These are phyloP conservation scores for Barnettozyma siamensis DNA, from an alignment of 805 yeast species.

Conservation along the genomic window DNA sequence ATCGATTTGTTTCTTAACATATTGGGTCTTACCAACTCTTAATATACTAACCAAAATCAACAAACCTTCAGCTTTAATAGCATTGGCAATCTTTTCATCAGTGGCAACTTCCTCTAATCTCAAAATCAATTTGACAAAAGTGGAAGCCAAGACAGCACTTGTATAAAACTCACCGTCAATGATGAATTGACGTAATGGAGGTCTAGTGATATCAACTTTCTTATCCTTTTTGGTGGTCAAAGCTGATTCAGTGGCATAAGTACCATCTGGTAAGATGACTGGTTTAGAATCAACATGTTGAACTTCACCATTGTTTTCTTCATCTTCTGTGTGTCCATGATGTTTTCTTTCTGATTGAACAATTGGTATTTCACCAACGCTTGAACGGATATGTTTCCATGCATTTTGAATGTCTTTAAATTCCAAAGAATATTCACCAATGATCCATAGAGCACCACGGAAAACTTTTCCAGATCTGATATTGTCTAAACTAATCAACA, in stretches of 20 bases:
- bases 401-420: constrained; percentile 69
- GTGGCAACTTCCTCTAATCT: constrained; percentile 57
- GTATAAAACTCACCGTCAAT: constrained; percentile 87
- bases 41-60: constrained; percentile 86
- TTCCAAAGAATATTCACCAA: constrained; percentile 84
- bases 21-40: constrained; percentile 74
- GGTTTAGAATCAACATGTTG: constrained; percentile 50
- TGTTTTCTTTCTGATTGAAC: constrained; percentile 61
- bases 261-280: constrained; percentile 94
- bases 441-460: constrained; percentile 91
- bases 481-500: constrained; percentile 54
- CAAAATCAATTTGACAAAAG: constrained; percentile 81
- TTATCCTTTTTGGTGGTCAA: constrained; percentile 45
- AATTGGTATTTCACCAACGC: constrained; percentile 90
- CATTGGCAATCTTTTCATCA: constrained; percentile 60
- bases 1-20: constrained; percentile 72
- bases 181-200: constrained; percentile 77
- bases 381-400: constrained; percentile 80
- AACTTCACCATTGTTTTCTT: constrained; percentile 16
- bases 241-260: constrained; percentile 93
- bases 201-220: constrained; percentile 36
- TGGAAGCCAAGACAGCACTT: constrained; percentile 80
- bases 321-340: constrained; percentile 29
- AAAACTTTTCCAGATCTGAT: constrained; percentile 85
- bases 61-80: constrained; percentile 90